phyloP scores from a whole-genome alignment of 169 alveolate species.

The Plasmodium vinckei region DNA sequence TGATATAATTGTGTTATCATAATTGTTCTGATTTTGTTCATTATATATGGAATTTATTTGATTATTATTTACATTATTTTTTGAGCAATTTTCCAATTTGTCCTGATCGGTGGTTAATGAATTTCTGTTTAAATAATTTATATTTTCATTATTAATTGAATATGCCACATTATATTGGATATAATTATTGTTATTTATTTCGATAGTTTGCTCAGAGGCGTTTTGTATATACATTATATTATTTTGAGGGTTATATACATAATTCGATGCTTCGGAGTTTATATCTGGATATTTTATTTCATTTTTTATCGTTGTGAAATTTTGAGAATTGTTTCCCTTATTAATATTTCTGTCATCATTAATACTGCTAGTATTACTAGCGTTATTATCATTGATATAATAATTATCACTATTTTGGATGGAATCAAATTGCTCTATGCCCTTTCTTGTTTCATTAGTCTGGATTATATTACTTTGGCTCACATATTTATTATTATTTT shows the following conservation, averaged over 20 bases:
- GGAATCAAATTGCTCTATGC: not conserved
- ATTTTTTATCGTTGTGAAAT: conserved; percentile 4
- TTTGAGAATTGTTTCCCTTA: too few relatives aligned
- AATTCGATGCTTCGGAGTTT: not conserved
- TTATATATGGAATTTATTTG: not conserved
- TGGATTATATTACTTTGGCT: not conserved
- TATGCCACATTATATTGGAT: too few relatives aligned
- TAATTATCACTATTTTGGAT: not conserved
- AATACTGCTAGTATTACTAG: not conserved
- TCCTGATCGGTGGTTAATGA: not conserved
- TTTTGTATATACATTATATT: too few relatives aligned
- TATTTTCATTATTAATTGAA: not conserved
- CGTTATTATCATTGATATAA: not conserved
- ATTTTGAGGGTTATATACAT: too few relatives aligned
- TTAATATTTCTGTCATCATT: not conserved
- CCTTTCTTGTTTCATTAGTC: conserved; percentile 1
- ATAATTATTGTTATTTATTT: too few relatives aligned
- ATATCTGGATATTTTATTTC: conserved; percentile 4
- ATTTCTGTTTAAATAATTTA: conserved; percentile 1
- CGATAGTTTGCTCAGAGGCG: too few relatives aligned
- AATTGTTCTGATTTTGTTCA: not conserved
- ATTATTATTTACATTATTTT: not conserved
- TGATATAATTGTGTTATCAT: not conserved
- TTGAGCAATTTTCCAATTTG: not conserved
- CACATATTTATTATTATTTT: not conserved